These are phyloP conservation scores for Bruguiera hainesii DNA, from an alignment of 441 rosid species.

Conservation along the genomic window DNA sequence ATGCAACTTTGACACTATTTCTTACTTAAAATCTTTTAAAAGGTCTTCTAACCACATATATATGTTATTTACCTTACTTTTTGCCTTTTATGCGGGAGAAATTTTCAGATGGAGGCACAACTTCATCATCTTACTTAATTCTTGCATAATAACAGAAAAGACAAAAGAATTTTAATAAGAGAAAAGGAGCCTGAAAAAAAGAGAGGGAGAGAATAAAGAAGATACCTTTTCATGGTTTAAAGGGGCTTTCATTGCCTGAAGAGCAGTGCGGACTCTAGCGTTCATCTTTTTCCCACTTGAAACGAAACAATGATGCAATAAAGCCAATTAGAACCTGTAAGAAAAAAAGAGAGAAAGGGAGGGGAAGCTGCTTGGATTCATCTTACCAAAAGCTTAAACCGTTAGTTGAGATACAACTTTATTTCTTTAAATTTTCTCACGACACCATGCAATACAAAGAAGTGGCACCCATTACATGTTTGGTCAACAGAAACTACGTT, in stretches of 20 bases:
- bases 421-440: neutral
- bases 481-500: too few relatives aligned
- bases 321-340: constrained; percentile 26
- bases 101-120: constrained; percentile 4
- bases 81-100: too few relatives aligned
- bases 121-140: constrained; percentile 16
- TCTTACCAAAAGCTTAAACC: neutral
- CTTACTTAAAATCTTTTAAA: neutral
- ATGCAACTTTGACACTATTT: too few relatives aligned
- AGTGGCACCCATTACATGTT: too few relatives aligned
- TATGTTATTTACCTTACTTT: too few relatives aligned
- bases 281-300: constrained; percentile 43
- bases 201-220: constrained; percentile 16
- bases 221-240: constrained; percentile 45
- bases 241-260: constrained; percentile 69
- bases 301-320: constrained; percentile 23
- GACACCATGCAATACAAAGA: too few relatives aligned
- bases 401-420: neutral
- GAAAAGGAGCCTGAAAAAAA: neutral
- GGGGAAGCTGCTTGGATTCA: neutral
- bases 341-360: neutral
- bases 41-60: neutral
- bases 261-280: constrained; percentile 60
- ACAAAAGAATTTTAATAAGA: constrained; percentile 11
- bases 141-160: constrained; percentile 20